phyloP scores from a whole-genome alignment of 129 eudicot genomes.

The Ambrosia artemisiifolia region DNA sequence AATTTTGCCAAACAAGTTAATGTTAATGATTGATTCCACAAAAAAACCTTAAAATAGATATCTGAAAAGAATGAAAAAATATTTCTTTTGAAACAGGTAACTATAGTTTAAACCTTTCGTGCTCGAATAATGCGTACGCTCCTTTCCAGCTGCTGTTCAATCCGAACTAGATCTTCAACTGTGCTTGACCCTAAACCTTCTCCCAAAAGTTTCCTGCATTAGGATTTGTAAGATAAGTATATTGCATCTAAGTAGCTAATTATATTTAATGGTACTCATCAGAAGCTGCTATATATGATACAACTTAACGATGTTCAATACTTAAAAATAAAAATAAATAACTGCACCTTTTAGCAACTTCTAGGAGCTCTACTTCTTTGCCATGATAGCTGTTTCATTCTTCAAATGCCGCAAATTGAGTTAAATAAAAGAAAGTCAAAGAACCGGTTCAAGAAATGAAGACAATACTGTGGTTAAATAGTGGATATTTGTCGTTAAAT shows the following conservation, averaged over 20 bases:
- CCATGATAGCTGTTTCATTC: slow-evolving; percentile 74
- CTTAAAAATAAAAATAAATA: background rate
- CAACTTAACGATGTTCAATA: background rate
- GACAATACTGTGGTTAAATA: no score
- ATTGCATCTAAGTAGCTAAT: background rate
- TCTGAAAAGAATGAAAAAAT: background rate
- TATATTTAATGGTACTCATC: no score
- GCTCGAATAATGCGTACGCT: slow-evolving; percentile 67
- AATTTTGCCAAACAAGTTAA: background rate
- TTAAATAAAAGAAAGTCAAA: background rate
- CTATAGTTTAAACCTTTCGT: slow-evolving; percentile 51
- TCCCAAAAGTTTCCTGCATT: slow-evolving; percentile 71
- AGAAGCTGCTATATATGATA: background rate
- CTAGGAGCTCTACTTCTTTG: slow-evolving; percentile 79
- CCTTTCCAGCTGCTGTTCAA: slow-evolving; percentile 74
- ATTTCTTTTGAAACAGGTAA: background rate
- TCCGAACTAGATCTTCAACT: slow-evolving; percentile 64
- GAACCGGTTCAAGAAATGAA: background rate
- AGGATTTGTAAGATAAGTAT: background rate
- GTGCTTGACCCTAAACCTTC: slow-evolving; percentile 70
- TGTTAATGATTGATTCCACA: slow-evolving; percentile 1
- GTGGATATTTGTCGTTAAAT: background rate
- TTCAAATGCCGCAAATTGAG: slow-evolving; percentile 55
- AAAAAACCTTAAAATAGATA: background rate
- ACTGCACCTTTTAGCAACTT: slow-evolving; percentile 69